Evolutionary conservation across 148 eudicot genomes (phyloP).

Genomic region (Rhododendron williamsianum): DNA sequence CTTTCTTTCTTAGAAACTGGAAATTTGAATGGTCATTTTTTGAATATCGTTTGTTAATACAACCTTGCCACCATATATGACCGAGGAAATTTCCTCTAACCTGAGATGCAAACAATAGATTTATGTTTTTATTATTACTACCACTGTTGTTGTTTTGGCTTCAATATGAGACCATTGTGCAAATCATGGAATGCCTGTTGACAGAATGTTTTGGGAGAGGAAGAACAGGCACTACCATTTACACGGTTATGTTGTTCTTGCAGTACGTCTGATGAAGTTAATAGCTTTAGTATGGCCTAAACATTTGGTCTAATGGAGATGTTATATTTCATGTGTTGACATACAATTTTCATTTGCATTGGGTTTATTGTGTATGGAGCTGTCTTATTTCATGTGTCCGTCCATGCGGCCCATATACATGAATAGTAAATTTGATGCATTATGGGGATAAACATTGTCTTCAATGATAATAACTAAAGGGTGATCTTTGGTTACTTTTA

Average conservation of each 20-base stretch:
- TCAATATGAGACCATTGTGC: not conserved
- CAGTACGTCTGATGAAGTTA: not conserved
- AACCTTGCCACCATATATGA: not conserved
- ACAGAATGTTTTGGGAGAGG: not conserved
- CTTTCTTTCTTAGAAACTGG: not conserved
- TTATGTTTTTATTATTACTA: not conserved
- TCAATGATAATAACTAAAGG: not conserved
- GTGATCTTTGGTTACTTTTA: constrained; percentile 17
- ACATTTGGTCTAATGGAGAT: not conserved
- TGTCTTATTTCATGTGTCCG: not conserved
- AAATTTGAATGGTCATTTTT: not conserved
- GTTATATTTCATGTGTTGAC: not conserved
- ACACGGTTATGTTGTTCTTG: not conserved
- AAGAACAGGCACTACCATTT: not conserved
- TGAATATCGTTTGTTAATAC: not conserved
- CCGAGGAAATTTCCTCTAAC: not conserved
- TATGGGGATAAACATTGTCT: not conserved
- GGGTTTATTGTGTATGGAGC: not conserved
- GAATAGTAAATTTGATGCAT: not conserved
- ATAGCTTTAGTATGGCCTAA: not conserved
- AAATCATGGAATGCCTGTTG: not conserved
- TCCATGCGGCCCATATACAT: not conserved
- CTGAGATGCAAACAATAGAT: not conserved
- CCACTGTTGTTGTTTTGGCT: not conserved
- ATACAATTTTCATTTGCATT: not conserved